Evolutionary conservation across 2,329 filamentous ascomycete genomes (phyloP), one percentile per base, ranked within the genome.

Genomic region (Camillea tinctor): DNA sequence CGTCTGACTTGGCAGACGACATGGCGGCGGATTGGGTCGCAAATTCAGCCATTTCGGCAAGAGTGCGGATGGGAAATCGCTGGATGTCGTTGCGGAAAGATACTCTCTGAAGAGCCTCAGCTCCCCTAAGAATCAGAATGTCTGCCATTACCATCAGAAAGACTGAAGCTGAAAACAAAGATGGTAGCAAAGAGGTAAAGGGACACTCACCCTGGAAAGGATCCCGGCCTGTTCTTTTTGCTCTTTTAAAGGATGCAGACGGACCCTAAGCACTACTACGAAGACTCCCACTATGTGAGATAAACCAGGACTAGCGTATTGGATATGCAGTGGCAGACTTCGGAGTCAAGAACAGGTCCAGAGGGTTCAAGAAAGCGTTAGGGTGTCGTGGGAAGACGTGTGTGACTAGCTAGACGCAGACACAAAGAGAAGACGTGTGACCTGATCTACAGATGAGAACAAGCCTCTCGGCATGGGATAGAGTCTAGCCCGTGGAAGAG

Each of bases 41-140:
- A 56, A 69, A 65, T 57, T 79, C 76, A 40, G 77, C 76, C 80
- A 82, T 82, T 58, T 80, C 75, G 68, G 72, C 68, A 52, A 77
- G 70, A 15, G 75, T 76, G 52, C 68, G 74, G 52, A 67, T 69
- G 54, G 75, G 74, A 53, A 72, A 71, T 55, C 68, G 67, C 54
- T 72, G 71, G 52, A 75, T 73, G 62, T 74, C 71, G 71, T 75
- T 72, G 56, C 75, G 73, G 55, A 78, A 78, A 30, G 76, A 78
- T 20, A 78, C 70, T 66, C 70, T 72, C 56, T 77, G 74, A 48
- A 79, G 72, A 61, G 74, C 71, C 65, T 76, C 74, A 44, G 76
- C 74, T 67, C 74, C 73, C 67, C 76, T 76, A 56, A 79, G 62
- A 59, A 80, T 68, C 54, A 80, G 60, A 49, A 71, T 70, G 70